Percentiles rank a stretch among this genome's conserved stretches.
Conservation (phyloP, 106 monocot species). For the Triglochin maritima region DNA sequence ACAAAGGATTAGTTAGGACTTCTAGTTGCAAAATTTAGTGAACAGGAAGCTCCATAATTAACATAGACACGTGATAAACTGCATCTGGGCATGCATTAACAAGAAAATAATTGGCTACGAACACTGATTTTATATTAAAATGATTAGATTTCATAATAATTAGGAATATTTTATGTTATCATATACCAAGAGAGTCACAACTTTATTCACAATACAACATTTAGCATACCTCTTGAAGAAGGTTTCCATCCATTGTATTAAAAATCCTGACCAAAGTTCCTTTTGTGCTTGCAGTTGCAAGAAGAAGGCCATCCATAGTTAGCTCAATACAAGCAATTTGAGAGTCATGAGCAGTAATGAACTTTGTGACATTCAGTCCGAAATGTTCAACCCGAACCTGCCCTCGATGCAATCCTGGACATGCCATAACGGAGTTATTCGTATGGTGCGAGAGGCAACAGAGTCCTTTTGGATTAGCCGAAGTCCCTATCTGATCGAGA, state of each 20-base stretch:
- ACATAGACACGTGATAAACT: no score
- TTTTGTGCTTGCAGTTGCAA: conserved; percentile 87
- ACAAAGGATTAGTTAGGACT: no score
- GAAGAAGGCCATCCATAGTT: conserved; percentile 82
- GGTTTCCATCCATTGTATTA: conserved; percentile 91
- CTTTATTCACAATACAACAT: no score
- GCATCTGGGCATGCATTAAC: no score
- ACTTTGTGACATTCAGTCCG: conserved; percentile 74
- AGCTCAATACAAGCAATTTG: conserved; percentile 60
- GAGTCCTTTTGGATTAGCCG: conserved; percentile 69
- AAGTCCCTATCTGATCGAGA: conserved; percentile 78
- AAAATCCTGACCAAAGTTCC: conserved; percentile 86
- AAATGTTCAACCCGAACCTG: conserved; percentile 81
- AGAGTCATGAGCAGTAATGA: conserved; percentile 81
- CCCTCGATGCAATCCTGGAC: conserved; percentile 59
- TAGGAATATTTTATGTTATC: no score
- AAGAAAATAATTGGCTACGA: no score
- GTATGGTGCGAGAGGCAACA: conserved; percentile 78
- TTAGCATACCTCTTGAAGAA: conserved; percentile 72
- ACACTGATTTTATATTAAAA: no score
- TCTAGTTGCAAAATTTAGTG: no score
- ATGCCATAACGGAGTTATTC: conserved; percentile 69
- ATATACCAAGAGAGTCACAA: no score
- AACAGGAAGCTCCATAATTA: no score
- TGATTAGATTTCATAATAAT: no score